phyloP scores from a whole-genome alignment of 176 grass and related monocot species.

The Olyra latifolia region DNA sequence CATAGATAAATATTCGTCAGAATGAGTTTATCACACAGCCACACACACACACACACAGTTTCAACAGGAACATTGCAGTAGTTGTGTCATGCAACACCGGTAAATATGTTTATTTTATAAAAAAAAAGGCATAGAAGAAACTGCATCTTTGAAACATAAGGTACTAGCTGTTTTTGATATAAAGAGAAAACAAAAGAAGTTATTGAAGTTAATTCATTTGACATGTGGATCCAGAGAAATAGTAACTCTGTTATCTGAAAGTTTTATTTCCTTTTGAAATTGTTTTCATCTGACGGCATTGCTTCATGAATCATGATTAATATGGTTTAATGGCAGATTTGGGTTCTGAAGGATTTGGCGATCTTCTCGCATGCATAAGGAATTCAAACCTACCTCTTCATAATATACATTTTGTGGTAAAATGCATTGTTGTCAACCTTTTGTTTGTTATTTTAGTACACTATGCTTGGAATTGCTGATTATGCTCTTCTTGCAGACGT shows the following conservation, averaged over 20 bases:
- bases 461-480: conserved; percentile 30
- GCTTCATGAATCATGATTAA: conserved; percentile 43
- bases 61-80: neutral
- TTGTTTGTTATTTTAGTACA: conserved; percentile 21
- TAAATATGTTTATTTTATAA: neutral
- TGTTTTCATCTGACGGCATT: conserved; percentile 15
- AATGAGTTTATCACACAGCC: neutral
- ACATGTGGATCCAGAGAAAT: conserved; percentile 16
- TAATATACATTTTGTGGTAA: conserved; percentile 99
- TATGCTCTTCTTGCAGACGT: conserved; percentile 82
- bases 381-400: conserved; percentile 68
- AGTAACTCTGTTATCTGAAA: conserved; percentile 26
- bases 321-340: conserved; percentile 66
- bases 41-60: neutral
- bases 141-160: neutral
- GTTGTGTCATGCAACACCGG: neutral
- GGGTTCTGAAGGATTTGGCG: conserved; percentile 97
- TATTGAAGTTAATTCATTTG: conserved; percentile 1
- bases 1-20: neutral
- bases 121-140: neutral
- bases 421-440: conserved; percentile 26
- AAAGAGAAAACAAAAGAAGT: conserved; percentile 5
- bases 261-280: neutral
- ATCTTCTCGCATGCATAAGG: conserved; percentile 95
- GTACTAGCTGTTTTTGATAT: conserved; percentile 20